Base-by-base conservation (phyloP, 768 basidiomycete species). In the Mycena olivaceomarginata region DNA sequence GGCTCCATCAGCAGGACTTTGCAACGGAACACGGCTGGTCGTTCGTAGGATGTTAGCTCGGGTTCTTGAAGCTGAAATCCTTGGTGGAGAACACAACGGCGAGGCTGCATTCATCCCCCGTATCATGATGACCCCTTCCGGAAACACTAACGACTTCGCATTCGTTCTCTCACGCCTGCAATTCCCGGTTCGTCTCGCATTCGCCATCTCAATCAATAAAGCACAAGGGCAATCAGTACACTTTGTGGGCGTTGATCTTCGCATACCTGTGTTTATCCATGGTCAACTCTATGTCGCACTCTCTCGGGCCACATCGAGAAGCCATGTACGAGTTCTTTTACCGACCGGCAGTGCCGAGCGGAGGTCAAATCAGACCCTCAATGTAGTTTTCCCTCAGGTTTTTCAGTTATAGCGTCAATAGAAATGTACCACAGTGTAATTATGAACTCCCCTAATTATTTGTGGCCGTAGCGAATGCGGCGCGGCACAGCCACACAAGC, bases 21-120 rank as follows among this genome's bases (percentile, higher is more conserved):
- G 67, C 53, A 69, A 69, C 20, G 67, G 67, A 4, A 69, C 67
- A 15, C 25, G 67, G 10, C 11, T 69, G 67, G 40, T 69, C 4
- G n/a, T 69, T 2, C 31, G 31, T 4, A 31, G 56, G n/a, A 57
- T 56, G 53, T 57, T 39, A 9, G 37, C 16, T 22, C 67, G 67
- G 7, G 67, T 69, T 7, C 56, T 69, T 2, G 67, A 69, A 40
- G 67, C 53, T 13, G 39, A 41, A 41, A 56, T 69, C n/a, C 15
- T 69, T 11, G 56, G 53, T 10, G 67, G 67, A 6, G 53, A 56
- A 12, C 67, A 69, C 67, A 41, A 56, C 39, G 56, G 67, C 3
- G 53, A 69, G 31, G 3, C 15, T 2, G 31, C 53, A 2, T 57
- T 69, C 39, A 69, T 69, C 25, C 67, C 67, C 4, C 66, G 66